Conservation (phyloP, 192 early-diverging fungal species). For the Coemansia sp. region DNA sequence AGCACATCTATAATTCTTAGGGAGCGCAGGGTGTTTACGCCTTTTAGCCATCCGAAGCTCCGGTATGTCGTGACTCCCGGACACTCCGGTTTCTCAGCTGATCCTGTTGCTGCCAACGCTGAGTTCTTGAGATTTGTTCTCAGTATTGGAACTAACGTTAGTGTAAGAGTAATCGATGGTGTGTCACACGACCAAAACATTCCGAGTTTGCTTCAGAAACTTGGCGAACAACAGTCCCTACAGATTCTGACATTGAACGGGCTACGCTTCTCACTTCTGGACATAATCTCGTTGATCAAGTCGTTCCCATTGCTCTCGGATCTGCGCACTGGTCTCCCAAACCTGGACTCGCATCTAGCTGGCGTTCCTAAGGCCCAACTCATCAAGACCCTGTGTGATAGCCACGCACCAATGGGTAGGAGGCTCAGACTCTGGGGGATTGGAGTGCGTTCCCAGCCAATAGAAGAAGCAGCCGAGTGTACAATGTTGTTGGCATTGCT, state of each 20-base stretch:
- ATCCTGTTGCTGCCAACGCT: neutral
- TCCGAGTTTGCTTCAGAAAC: neutral
- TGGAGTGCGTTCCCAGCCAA: neutral
- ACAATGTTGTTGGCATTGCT: neutral
- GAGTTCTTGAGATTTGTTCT: neutral
- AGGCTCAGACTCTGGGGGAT: neutral
- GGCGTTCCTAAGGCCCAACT: neutral
- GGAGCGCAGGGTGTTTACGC: neutral
- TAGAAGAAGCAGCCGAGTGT: neutral
- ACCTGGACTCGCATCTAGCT: neutral
- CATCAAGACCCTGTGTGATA: neutral
- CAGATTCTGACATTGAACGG: neutral
- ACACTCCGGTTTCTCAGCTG: neutral
- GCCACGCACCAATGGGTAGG: neutral
- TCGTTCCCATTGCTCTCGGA: neutral
- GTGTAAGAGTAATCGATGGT: neutral
- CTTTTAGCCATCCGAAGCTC: neutral
- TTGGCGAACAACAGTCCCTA: neutral
- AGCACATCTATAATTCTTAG: neutral
- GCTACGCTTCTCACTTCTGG: neutral
- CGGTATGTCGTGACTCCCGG: neutral
- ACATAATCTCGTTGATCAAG: neutral
- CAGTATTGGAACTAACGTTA: neutral
- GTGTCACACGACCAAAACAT: neutral
- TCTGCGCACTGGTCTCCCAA: neutral